Evolutionary conservation across 176 grass and related monocot species (phyloP).

Genomic region (Paspalum vaginatum): DNA sequence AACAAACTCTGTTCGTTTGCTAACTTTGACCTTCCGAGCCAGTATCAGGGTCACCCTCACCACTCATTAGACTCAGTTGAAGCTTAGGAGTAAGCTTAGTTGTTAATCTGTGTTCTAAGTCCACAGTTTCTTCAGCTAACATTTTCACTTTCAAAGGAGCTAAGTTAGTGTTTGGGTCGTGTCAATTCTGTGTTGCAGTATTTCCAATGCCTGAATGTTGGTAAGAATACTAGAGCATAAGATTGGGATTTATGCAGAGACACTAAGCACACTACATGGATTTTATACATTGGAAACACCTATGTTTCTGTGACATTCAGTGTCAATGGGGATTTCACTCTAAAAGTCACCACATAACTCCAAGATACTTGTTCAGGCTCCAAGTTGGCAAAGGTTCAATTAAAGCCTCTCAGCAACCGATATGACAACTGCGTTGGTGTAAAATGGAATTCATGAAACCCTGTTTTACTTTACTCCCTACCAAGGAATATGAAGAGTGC

Average conservation of each 20-base stretch:
- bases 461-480: neutral
- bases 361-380: neutral
- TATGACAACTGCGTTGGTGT: neutral
- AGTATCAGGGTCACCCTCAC: neutral
- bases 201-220: neutral
- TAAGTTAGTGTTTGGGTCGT: neutral
- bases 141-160: neutral
- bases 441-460: constrained; percentile 2
- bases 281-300: neutral
- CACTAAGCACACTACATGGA: neutral
- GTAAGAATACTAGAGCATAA: neutral
- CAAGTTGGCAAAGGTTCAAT: neutral
- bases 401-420: neutral
- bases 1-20: neutral
- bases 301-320: neutral
- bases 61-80: neutral
- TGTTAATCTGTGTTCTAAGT: neutral
- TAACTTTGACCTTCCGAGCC: neutral
- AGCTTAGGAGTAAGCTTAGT: too few relatives aligned
- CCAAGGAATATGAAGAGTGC: constrained; percentile 6
- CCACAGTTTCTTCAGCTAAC: neutral
- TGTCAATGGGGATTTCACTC: neutral
- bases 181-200: neutral
- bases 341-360: neutral
- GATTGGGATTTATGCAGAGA: neutral